Conservation (phyloP, 192 early-diverging fungal genomes). For the Entrophospora sp. region DNA sequence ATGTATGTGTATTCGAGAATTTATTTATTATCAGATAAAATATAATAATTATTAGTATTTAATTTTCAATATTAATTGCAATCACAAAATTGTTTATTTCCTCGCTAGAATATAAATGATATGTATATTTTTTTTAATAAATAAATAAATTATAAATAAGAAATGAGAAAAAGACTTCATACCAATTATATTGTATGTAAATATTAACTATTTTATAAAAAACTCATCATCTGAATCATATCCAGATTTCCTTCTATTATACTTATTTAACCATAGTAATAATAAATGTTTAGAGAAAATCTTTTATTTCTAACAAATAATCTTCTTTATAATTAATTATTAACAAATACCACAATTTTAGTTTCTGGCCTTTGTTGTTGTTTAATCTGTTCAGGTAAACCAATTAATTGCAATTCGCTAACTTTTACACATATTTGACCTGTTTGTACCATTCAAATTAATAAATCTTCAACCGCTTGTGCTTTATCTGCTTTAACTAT, state of each 20-base stretch:
- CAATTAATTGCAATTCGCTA: slow-evolving; percentile 77
- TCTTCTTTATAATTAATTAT: background rate
- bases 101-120: no score
- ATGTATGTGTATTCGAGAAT: no score
- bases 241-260: slow-evolving; percentile 43
- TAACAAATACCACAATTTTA: slow-evolving; percentile 65
- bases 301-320: background rate
- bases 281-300: background rate
- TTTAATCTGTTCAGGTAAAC: slow-evolving; percentile 75
- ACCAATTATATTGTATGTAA: background rate
- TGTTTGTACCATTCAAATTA: slow-evolving; percentile 82
- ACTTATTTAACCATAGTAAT: slow-evolving; percentile 27
- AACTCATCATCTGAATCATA: slow-evolving; percentile 53
- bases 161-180: no score
- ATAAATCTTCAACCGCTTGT: slow-evolving; percentile 77
- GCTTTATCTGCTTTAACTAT: slow-evolving; percentile 89
- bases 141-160: no score
- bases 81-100: no score
- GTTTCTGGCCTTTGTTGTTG: slow-evolving; percentile 56
- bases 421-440: slow-evolving; percentile 78
- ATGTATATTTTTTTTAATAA: no score
- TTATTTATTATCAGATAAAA: no score
- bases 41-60: no score
- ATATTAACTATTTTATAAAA: background rate
- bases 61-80: no score